Base-by-base conservation (phyloP, 352 stramenopile species). In the Bremia lactucae region DNA sequence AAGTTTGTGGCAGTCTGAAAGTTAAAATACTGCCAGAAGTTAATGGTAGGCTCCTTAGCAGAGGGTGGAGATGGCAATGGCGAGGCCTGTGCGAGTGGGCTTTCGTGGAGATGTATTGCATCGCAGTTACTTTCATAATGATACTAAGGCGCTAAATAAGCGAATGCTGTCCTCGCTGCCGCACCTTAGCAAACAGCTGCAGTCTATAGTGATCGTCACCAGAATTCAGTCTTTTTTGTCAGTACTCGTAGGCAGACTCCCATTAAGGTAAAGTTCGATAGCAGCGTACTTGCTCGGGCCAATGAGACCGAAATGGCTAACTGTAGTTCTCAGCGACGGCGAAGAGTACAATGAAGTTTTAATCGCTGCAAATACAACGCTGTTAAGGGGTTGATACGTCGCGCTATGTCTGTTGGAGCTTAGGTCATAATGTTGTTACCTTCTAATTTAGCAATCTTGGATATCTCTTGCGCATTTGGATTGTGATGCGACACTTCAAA, bases 301-400 rank as follows among this genome's bases (percentile, higher is more conserved):
- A 8, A 44, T 85, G 42, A 67, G 85, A 29, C 78, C 78, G 4
- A 80, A 85, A 38, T 90, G 78, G 78, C 25, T 90, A 38, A 85
- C 64, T 0, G 63, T 90, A 20, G 53, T 83, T 33, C 60, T 60
- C 9, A 65, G 65, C 47, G 67, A 79, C 42, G 72, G 75, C 31
- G 64, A 82, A 48, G 62, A 85, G 45, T 85, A 79, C 46, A 66
- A 85, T 34, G 72, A 77, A 39, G 46, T 87, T 34, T 68, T 57
- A 19, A 64, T 52, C 16, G 18, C n/a, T 55, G 46, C 56, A 87
- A 84, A 58, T 87, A 83, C 61, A 83, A 83, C 50, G 43, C 49
- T 7, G 59, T 84, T 54, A 87, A 85, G 59, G 35, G 52, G 10
- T 68, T 62, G 13, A 55, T 87, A 7, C 71, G 69, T 31, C 58